Evolutionary conservation across 495 filamentous ascomycete genomes (phyloP).

Genomic region (Thozetella sp.): DNA sequence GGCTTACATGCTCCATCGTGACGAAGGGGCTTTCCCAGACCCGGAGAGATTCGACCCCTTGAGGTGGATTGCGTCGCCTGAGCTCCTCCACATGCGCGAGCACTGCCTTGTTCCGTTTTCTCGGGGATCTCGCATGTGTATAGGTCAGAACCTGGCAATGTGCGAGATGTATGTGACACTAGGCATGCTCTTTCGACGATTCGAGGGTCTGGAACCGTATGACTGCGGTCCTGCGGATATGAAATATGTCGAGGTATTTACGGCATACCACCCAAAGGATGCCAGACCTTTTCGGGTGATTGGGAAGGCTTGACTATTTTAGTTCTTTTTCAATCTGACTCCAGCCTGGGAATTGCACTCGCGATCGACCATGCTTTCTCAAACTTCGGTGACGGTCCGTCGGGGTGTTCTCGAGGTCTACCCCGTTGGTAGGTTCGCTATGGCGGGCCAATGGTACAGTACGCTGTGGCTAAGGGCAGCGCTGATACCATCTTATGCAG

Average conservation of each 20-base stretch:
- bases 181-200: slow-evolving; percentile 42
- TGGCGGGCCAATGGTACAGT: too few relatives aligned
- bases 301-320: too few relatives aligned
- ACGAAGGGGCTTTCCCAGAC: slow-evolving; percentile 38
- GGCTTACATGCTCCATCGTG: slow-evolving; percentile 29
- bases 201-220: slow-evolving; percentile 29
- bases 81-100: slow-evolving; percentile 18
- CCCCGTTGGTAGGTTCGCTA: too few relatives aligned
- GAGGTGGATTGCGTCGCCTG: slow-evolving; percentile 23
- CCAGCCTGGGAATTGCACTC: too few relatives aligned
- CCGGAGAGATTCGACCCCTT: slow-evolving; percentile 51
- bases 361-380: too few relatives aligned
- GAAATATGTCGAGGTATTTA: slow-evolving; percentile 9
- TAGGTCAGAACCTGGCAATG: slow-evolving; percentile 43
- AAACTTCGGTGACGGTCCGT: too few relatives aligned
- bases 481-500: too few relatives aligned
- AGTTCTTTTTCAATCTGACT: too few relatives aligned
- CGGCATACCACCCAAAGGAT: not conserved
- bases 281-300: not conserved
- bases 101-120: slow-evolving; percentile 41
- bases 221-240: slow-evolving; percentile 15
- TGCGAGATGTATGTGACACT: slow-evolving; percentile 49
- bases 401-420: too few relatives aligned
- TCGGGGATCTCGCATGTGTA: slow-evolving; percentile 41
- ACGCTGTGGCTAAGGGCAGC: too few relatives aligned